A percentile compares a stretch with the other conserved stretches of the same genome.
phyloP scores from a whole-genome alignment of 768 basidiomycete genomes.

The Hysterangium stoloniferum region DNA sequence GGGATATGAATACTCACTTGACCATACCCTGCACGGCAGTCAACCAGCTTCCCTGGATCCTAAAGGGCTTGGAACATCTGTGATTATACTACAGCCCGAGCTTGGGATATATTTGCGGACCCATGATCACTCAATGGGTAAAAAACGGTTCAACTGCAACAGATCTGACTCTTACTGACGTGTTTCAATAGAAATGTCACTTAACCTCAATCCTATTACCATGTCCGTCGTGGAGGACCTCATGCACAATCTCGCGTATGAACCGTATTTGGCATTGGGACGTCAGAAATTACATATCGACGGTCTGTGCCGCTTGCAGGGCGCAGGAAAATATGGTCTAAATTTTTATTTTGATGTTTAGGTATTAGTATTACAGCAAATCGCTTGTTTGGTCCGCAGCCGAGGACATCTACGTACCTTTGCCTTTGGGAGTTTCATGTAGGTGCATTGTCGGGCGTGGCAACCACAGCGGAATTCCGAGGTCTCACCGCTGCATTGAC shows the following conservation, averaged over 20 bases:
- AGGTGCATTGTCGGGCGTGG: conserved; percentile 49
- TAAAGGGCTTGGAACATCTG: conserved; percentile 42
- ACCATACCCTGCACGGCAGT: conserved; percentile 17
- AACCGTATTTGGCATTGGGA: conserved; percentile 15
- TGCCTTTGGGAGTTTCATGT: conserved; percentile 90
- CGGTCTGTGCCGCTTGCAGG: conserved; percentile 39
- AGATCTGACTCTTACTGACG: background rate
- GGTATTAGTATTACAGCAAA: conserved; percentile 76
- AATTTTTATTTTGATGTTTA: conserved; percentile 21
- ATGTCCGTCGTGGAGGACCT: conserved; percentile 40
- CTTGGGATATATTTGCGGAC: conserved; percentile 70
- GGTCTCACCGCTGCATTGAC: conserved; percentile 44
- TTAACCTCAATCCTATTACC: conserved; percentile 59
- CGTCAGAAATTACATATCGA: conserved; percentile 21
- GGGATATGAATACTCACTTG: conserved; percentile 41
- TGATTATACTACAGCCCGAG: conserved; percentile 54
- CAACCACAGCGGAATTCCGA: conserved; percentile 48
- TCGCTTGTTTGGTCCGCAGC: conserved; percentile 84
- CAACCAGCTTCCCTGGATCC: conserved; percentile 13
- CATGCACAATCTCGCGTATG: conserved; percentile 21
- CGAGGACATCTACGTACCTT: conserved; percentile 75
- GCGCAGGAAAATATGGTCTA: conserved; percentile 21
- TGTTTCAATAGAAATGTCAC: conserved; percentile 54
- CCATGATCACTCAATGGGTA: conserved; percentile 88
- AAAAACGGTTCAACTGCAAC: conserved; percentile 11